Conservation (phyloP, 495 filamentous ascomycete species). For the Xylaria telfairii region DNA sequence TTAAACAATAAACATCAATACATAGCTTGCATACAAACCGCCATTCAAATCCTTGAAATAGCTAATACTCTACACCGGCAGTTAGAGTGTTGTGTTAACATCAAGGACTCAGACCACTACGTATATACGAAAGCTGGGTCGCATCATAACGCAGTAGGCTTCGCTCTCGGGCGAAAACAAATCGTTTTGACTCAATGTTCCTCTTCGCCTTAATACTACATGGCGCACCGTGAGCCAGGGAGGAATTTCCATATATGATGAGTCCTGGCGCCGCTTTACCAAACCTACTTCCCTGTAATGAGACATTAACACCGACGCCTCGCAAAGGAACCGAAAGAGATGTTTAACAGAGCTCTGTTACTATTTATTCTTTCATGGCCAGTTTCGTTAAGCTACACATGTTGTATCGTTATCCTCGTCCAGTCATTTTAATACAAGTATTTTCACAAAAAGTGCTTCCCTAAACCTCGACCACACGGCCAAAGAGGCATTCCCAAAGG, state of each 20-base stretch:
- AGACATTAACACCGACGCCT: not conserved
- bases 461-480: slow-evolving; percentile 38
- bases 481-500: slow-evolving; percentile 90
- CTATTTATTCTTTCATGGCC: not conserved
- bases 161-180: no score
- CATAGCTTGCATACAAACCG: no score
- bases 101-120: no score
- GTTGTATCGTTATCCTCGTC: not conserved
- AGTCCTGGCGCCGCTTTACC: not conserved
- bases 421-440: slow-evolving; percentile 11
- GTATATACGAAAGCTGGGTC: no score
- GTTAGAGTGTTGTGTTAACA: no score
- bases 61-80: no score
- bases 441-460: not conserved
- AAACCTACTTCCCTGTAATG: not conserved
- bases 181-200: no score
- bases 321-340: not conserved
- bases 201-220: no score
- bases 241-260: not conserved
- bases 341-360: not conserved
- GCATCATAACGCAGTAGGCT: no score
- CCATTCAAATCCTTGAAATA: no score
- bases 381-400: not conserved
- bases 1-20: no score
- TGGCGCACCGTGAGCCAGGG: not conserved